Base-by-base conservation (phyloP, 192 early-diverging fungal genomes). In the Rhizoclosmatium sp. region DNA sequence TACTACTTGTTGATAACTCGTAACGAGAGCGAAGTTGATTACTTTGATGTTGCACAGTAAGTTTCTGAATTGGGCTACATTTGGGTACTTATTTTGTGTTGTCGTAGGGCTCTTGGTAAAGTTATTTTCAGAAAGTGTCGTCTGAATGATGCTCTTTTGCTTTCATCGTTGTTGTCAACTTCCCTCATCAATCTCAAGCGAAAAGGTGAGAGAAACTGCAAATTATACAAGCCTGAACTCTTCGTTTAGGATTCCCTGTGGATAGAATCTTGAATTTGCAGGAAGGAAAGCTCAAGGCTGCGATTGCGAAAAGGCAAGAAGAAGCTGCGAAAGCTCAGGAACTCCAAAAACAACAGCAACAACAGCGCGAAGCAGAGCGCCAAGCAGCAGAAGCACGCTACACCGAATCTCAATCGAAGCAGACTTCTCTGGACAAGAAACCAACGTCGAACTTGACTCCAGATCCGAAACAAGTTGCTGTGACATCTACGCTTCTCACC, bases 61-160 rank as follows among this genome's bases (percentile, higher is more conserved):
- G 80, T 68, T 65, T 2, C 4, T 47, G 10, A 2, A 16, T 47
- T 80, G 2, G 58, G 51, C 14, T 47, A 19, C n/a, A 80, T 59
- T 39, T 65, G 16, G 12, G n/a, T 9, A 54, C 40, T 31, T 71
- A 19, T 3, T 31, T 60, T 83, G 2, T 58, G 54, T 14, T 40
- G 19, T 54, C 40, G 59, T 19, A 85, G 88, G 44, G 89, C 88
- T 0, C 79, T 96, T 31, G 92, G 92, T 3, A 85, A 87, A 62
- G 62, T 96, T 12, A 73, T 96, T 0, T 89, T 95, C 68, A 83
- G 84, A 12, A 86, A 89, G 54, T 87, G 88, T 39, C 86, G 92
- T 14, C 84, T 96, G 65, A 95, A 93, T 68, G 94, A 95, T 79
- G 86, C 92, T 1, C 88, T 96, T 69, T 85, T 95, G 65, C 85